Base-by-base conservation (phyloP, 176 grass and related monocot genomes). In the Lolium multiflorum region DNA sequence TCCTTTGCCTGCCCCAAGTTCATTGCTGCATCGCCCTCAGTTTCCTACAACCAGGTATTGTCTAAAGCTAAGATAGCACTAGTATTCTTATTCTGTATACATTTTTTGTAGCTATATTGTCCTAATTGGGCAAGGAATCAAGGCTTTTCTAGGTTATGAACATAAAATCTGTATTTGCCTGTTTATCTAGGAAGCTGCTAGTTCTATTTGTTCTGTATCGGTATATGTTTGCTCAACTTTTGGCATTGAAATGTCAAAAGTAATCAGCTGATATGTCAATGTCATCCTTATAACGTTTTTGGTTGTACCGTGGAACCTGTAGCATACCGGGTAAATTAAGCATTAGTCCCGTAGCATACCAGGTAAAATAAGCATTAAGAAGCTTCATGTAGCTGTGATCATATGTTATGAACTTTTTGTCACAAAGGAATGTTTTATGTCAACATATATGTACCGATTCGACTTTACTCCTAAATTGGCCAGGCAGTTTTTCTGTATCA, bases 1-100 rank as follows among this genome's bases (percentile, higher is more conserved):
- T 94, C 93, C 0, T 92, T 94, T 57, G 93, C 93, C 18, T 98
- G 97, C 84, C 97, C 97, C 76, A 98, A 98, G 89, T 98, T 98
- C 75, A 92, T 98, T 85, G 92, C 90, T 83, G 90, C 97, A 77
- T 91, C 90, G 39, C 74, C 86, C 79, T 89, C 97, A 43, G 81
- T 86, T 89, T 71, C 94, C 61, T 96, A 96, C 71, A 98, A 98
- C 80, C 97, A 96, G 94, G 97, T 98, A 91, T 48, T 47, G 46
- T 47, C 70, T 49, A 73, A 73, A 73, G 69, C 70, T 24, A 24
- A 72, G 43, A 48, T 73, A 15, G n/a, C 39, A 73, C n/a, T 7
- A 21, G n/a, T 49, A 62, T 25, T 5, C 16, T 73, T 68, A 17
- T 71, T 68, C 13, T 51, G 14, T 82, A 35, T 39, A 56, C 24